Evolutionary conservation across 345 rosid genomes (phyloP), one percentile per base, ranked within the genome.

Genomic region (Corymbia maculata): DNA sequence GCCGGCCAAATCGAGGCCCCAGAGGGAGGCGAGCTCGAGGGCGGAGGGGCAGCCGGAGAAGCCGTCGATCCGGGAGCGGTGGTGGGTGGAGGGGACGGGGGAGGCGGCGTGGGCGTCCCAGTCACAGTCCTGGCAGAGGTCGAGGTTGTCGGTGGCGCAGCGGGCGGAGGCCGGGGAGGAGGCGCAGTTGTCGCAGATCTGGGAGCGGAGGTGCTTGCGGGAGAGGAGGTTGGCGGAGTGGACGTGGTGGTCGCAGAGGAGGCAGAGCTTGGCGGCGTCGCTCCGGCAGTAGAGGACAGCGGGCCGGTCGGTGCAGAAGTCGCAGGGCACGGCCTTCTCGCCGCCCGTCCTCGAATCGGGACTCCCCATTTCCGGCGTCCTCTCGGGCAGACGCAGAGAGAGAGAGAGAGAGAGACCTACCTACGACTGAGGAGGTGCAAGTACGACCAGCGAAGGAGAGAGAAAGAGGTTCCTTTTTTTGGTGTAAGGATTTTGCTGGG

Each of bases 211-310:
- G 92, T 97, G 99, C 89, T 97, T 97, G 79, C 90, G 92, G 5
- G 99, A 95, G 13, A 96, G 93, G 4, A 92, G 92, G 90, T 97
- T 97, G n/a, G 99, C 99, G 12, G 98, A 93, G 94, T 95, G 99
- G 42, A 97, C 99, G 59, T 94, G 99, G 85, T 93, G 98, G 89
- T 97, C 99, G 86, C 99, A 97, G 86, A 92, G 93, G 79, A 97
- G 89, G 57, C 99, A 97, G 4, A 97, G 97, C 95, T 94, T 95
- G 21, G 99, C 99, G 8, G 95, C 89, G 90, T 97, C 99, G 7
- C 98, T 97, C 89, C 96, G 52, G 90, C 99, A 97, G 92, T 93
- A 95, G 13, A 97, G 92, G 86, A 96, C 94, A 87, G 99, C 98
- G 19, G 88, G 32, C 52, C 93, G 93, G 13, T 94, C 94, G 88